Base-by-base conservation (phyloP, 352 stramenopile species). In the Pythium diclinum region DNA sequence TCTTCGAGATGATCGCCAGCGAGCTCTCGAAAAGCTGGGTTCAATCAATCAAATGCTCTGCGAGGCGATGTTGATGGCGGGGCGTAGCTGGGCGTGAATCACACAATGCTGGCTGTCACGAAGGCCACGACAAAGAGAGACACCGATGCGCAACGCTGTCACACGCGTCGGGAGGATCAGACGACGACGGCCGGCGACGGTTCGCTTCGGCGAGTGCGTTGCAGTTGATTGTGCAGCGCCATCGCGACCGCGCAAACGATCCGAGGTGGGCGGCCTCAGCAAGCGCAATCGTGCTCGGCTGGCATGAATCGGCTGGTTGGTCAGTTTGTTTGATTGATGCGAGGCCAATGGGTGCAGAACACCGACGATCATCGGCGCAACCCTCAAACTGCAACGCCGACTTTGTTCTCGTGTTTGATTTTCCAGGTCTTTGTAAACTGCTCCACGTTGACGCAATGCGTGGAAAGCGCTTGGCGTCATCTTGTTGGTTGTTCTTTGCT, bases 371-470 rank as follows among this genome's bases (percentile, higher is more conserved):
- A 42, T 42, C 36, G 10, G 36, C 10, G 5, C 36, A 42, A 42
- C 36, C 36, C 11, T 42, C 36, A 42, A 42, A 42, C 36, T 42
- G 36, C 36, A 42, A 42, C 36, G 36, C 16, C 19, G 32, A 8
- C 21, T 34, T 60, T 51, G 54, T 19, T 60, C 36, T 60, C 54
- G 54, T 60, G 54, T 60, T 28, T 40, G 23, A 17, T 16, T n/a
- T 17, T 36, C 25, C 10, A 8, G 16, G 10, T 36, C n/a, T 16
- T 40, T 49, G 56, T 62, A 62, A 62, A 55, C 56, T 62, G 56
- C 44, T 62, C 56, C 25, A 16, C 40, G 56, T 62, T 62, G 56
- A 62, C 56, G 56, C 56, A 62, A 62, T 62, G 56, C 42, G 44
- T 62, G 42, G 40, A 54, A 17, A 44, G 16, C 2, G n/a, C 17